phyloP scores from a whole-genome alignment of 257 asterid genomes.

The Capsicum baccatum region DNA sequence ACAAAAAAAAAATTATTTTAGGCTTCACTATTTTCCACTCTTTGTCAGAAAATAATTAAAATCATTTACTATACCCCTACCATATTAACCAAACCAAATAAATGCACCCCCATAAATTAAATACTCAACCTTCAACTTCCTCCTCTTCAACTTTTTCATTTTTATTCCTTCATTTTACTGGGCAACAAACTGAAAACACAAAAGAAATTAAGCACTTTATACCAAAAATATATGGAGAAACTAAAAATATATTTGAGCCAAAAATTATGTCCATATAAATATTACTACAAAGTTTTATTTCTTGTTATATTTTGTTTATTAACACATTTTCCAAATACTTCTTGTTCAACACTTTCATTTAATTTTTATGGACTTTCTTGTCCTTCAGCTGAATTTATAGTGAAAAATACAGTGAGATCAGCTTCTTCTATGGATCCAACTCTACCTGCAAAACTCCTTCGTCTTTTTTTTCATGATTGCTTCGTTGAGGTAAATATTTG shows the following conservation, averaged over 20 bases:
- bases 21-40: neutral
- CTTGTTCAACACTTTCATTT: slow-evolving; percentile 47
- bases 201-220: slow-evolving; percentile 22
- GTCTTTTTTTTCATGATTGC: slow-evolving; percentile 80
- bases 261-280: slow-evolving; percentile 30
- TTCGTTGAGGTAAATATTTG: slow-evolving; percentile 60
- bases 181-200: slow-evolving; percentile 18
- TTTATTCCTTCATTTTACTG: slow-evolving; percentile 21
- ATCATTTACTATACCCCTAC: neutral
- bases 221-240: slow-evolving; percentile 43
- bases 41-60: slow-evolving; percentile 19
- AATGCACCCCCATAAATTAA: neutral
- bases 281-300: slow-evolving; percentile 21
- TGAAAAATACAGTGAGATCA: slow-evolving; percentile 67
- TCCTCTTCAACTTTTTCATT: neutral
- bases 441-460: slow-evolving; percentile 76
- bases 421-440: slow-evolving; percentile 71
- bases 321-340: slow-evolving; percentile 28
- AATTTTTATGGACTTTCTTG: slow-evolving; percentile 65
- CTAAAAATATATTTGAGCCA: slow-evolving; percentile 28
- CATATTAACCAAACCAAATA: slow-evolving; percentile 7
- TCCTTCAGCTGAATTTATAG: slow-evolving; percentile 71
- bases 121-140: neutral
- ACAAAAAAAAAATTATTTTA: neutral
- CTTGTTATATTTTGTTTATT: neutral